phyloP scores from a whole-genome alignment of 208 protist genomes.

The Leishmania mexicana region DNA sequence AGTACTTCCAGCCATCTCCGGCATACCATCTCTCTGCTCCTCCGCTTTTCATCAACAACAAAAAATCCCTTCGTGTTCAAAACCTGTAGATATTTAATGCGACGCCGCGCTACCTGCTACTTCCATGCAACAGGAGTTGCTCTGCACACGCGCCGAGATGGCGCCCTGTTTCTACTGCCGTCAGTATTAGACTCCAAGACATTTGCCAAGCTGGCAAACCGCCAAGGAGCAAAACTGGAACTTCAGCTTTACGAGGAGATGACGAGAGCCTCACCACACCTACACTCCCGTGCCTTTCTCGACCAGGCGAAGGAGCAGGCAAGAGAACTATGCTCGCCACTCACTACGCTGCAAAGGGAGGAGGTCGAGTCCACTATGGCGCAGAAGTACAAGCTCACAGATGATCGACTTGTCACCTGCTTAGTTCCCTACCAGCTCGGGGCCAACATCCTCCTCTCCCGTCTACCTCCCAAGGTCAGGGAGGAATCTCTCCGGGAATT shows the following conservation, averaged over 20 bases:
- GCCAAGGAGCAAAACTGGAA: slow-evolving; percentile 41
- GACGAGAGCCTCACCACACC: slow-evolving; percentile 20
- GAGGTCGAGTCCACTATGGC: slow-evolving; percentile 64
- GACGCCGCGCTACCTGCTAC: neutral
- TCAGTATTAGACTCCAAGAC: slow-evolving; percentile 76
- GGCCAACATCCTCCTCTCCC: slow-evolving; percentile 80
- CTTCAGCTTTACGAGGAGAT: slow-evolving; percentile 34
- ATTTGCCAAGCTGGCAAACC: slow-evolving; percentile 67
- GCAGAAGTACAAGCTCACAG: slow-evolving; percentile 65
- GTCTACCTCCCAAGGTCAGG: slow-evolving; percentile 55
- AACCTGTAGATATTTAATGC: slow-evolving; percentile 8
- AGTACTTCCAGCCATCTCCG: neutral
- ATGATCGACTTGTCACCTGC: slow-evolving; percentile 74
- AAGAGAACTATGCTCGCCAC: slow-evolving; percentile 30
- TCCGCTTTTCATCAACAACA: neutral
- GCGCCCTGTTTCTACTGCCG: slow-evolving; percentile 64
- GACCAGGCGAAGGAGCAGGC: slow-evolving; percentile 34
- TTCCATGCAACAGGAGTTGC: neutral
- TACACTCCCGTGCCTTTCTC: slow-evolving; percentile 53
- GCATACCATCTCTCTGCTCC: neutral
- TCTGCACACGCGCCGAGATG: neutral
- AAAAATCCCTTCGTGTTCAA: neutral
- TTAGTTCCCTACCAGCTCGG: slow-evolving; percentile 88
- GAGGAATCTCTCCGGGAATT: slow-evolving; percentile 60
- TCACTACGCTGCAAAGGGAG: slow-evolving; percentile 52